Percentiles rank a stretch among this genome's conserved stretches.
These are phyloP conservation scores for Cicer pinnatifidum DNA, from an alignment of 306 rosid species.

Conservation along the genomic window DNA sequence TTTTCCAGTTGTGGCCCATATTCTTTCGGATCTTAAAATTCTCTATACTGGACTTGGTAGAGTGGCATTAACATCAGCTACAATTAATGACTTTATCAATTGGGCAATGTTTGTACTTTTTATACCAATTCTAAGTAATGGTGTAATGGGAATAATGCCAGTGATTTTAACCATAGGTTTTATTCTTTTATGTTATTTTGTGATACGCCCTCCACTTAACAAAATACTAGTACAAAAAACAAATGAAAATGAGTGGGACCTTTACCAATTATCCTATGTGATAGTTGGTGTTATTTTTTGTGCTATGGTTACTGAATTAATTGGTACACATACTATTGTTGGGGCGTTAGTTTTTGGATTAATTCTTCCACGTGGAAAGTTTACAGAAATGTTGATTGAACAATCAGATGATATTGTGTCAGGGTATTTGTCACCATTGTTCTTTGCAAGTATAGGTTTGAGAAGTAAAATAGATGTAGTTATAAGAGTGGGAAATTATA, in stretches of 20 bases:
- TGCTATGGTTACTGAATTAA: slow-evolving; percentile 42
- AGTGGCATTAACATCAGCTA: slow-evolving; percentile 45
- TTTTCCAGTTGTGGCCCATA: slow-evolving; percentile 47
- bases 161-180: background rate
- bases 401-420: slow-evolving; percentile 41
- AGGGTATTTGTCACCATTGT: slow-evolving; percentile 41
- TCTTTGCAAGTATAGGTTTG: slow-evolving; percentile 41
- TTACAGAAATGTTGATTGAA: slow-evolving; percentile 42
- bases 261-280: slow-evolving; percentile 34
- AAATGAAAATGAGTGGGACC: slow-evolving; percentile 19
- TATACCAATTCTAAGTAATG: slow-evolving; percentile 18
- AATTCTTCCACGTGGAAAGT: slow-evolving; percentile 47
- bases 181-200: background rate
- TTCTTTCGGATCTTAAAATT: slow-evolving; percentile 52
- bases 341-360: slow-evolving; percentile 54
- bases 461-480: background rate
- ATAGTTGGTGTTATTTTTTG: slow-evolving; percentile 35
- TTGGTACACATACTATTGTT: slow-evolving; percentile 47
- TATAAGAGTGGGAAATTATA: background rate
- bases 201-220: slow-evolving; percentile 38
- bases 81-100: slow-evolving; percentile 44
- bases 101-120: slow-evolving; percentile 47
- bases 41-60: slow-evolving; percentile 48
- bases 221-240: background rate
- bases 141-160: background rate